These are phyloP conservation scores for Oropetium thomaeum DNA, from an alignment of 176 grass and related monocot species.

Conservation along the genomic window DNA sequence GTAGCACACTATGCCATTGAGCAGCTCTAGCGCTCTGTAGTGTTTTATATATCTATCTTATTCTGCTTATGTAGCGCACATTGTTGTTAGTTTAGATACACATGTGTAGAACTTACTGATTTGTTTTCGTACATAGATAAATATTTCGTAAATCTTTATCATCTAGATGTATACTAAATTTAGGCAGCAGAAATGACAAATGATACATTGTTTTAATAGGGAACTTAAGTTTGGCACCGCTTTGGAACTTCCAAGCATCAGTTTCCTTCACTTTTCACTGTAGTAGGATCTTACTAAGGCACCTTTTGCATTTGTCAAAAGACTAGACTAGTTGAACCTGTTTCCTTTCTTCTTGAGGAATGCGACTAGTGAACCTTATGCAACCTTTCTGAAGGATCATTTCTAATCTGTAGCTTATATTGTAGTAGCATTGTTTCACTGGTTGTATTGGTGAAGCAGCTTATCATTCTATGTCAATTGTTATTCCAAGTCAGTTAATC, in stretches of 20 bases:
- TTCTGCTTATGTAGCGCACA: neutral
- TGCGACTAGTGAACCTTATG: neutral
- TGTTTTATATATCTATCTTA: neutral
- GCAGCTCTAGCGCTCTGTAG: neutral
- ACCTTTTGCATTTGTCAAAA: neutral
- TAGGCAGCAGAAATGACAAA: neutral
- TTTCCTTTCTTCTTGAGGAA: no score
- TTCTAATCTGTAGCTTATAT: constrained; percentile 10
- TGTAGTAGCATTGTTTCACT: neutral
- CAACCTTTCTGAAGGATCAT: neutral
- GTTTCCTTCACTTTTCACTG: neutral
- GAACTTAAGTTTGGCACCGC: neutral
- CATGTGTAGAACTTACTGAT: neutral
- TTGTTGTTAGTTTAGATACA: neutral
- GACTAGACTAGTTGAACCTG: no score
- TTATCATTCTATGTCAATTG: neutral
- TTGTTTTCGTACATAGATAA: neutral
- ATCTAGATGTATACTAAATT: neutral
- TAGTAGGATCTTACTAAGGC: neutral
- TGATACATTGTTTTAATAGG: neutral
- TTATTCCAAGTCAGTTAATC: neutral
- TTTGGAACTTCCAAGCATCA: neutral
- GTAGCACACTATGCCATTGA: no score
- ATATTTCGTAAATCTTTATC: neutral
- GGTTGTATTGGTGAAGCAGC: neutral